These are phyloP conservation scores for Candolleomyces eurysporus DNA, from an alignment of 768 basidiomycete species.

Conservation along the genomic window DNA sequence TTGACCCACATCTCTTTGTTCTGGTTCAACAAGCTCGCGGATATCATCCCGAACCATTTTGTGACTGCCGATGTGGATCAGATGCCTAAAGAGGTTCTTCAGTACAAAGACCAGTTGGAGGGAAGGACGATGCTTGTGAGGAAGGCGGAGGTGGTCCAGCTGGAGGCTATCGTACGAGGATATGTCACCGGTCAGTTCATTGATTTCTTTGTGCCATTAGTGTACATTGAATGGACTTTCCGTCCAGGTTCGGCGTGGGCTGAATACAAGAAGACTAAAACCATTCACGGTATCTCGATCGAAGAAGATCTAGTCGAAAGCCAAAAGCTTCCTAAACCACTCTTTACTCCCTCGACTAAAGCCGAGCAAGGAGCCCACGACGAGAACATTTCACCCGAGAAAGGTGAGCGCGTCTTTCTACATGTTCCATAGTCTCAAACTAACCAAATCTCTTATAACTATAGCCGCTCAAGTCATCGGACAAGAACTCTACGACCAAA, in stretches of 20 bases:
- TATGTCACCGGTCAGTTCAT: conserved; percentile 80
- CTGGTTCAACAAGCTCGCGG: conserved; percentile 85
- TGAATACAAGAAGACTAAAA: conserved; percentile 86
- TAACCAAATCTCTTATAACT: conserved; percentile 4
- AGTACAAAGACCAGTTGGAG: conserved; percentile 74
- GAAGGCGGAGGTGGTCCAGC: conserved; percentile 83
- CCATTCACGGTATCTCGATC: conserved; percentile 82
- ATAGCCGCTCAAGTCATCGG: conserved; percentile 69
- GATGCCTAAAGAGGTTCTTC: conserved; percentile 78
- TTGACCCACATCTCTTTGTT: conserved; percentile 89
- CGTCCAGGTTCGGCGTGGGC: conserved; percentile 87
- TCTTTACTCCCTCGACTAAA: conserved; percentile 97
- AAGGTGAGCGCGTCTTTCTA: conserved; percentile 43
- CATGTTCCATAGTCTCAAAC: background rate
- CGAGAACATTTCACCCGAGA: conserved; percentile 89
- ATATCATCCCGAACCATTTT: conserved; percentile 88
- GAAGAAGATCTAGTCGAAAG: conserved; percentile 82
- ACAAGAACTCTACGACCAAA: conserved; percentile 53
- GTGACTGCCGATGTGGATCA: conserved; percentile 71
- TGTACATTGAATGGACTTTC: background rate
- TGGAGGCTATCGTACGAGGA: conserved; percentile 95
- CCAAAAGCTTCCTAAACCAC: conserved; percentile 72
- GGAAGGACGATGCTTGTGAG: conserved; percentile 90
- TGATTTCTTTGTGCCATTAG: background rate
- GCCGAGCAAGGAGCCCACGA: conserved; percentile 93